Evolutionary conservation across 768 basidiomycete species (phyloP).

Genomic region (Candolleomyces eurysporus): DNA sequence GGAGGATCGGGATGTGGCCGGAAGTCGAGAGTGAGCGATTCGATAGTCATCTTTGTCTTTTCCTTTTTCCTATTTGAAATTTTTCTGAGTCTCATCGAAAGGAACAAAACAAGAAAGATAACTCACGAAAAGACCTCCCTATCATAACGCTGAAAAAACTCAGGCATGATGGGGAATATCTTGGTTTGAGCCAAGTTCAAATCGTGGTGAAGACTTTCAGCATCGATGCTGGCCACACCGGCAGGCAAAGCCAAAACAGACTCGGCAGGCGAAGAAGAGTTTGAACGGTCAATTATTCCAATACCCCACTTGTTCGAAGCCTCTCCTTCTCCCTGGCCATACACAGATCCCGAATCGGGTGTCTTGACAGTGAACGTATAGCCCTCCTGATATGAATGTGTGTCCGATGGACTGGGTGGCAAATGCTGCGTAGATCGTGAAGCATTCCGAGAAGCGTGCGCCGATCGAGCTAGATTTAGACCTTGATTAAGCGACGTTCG

Average conservation of each 20-base stretch:
- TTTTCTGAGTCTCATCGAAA: background rate
- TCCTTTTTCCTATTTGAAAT: background rate
- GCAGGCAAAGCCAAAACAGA: no score
- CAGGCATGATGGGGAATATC: conserved; percentile 7
- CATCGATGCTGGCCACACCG: no score
- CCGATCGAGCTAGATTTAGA: background rate
- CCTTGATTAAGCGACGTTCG: background rate
- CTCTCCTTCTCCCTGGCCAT: background rate
- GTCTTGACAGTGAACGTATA: background rate
- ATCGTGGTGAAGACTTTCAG: background rate
- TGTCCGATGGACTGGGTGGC: background rate
- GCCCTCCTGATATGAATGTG: background rate
- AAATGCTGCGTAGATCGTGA: conserved; percentile 3
- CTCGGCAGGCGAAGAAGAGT: no score
- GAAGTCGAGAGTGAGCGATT: conserved; percentile 7
- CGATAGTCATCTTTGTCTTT: conserved; percentile 1
- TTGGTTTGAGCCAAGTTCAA: background rate
- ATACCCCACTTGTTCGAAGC: no score
- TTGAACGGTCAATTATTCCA: no score
- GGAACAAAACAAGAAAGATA: background rate
- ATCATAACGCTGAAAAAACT: conserved; percentile 1
- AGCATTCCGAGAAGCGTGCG: background rate
- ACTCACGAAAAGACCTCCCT: conserved; percentile 4
- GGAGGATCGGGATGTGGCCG: conserved; percentile 14
- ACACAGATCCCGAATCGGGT: background rate